phyloP scores from a whole-genome alignment of 164 flowering plant genomes.

The Protea cynaroides region DNA sequence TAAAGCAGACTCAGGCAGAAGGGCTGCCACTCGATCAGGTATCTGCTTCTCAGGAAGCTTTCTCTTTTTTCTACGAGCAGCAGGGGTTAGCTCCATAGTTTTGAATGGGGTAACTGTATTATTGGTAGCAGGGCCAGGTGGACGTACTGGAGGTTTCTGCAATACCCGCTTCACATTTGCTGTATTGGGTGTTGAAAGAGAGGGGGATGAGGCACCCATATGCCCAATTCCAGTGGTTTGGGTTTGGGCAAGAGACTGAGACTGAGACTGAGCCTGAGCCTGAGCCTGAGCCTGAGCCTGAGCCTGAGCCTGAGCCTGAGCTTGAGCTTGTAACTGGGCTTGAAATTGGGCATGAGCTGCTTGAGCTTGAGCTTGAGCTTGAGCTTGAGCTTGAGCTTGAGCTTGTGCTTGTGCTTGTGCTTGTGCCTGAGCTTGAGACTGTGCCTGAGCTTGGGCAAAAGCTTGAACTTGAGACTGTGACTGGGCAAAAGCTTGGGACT shows the following conservation, averaged over 20 bases:
- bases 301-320: conserved; percentile 26
- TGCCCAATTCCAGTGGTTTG: conserved; percentile 27
- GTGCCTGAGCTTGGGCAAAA: conserved; percentile 14
- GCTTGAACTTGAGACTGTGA: conserved; percentile 22
- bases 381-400: conserved; percentile 25
- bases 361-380: conserved; percentile 26
- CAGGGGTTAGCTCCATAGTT: conserved; percentile 80
- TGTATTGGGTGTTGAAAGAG: conserved; percentile 39
- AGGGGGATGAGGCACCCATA: conserved; percentile 38
- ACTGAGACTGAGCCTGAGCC: conserved; percentile 23
- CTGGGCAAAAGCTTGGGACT: conserved; percentile 23
- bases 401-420: conserved; percentile 23
- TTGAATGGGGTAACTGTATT: conserved; percentile 44
- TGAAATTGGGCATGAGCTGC: conserved; percentile 30
- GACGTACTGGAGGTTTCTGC: conserved; percentile 70
- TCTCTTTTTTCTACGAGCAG: conserved; percentile 64
- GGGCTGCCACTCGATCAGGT: conserved; percentile 68
- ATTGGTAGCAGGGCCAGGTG: conserved; percentile 41
- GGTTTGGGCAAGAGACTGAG: conserved; percentile 26
- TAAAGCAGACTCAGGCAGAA: conserved; percentile 73
- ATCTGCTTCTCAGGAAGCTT: conserved; percentile 61
- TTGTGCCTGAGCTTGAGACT: conserved; percentile 23
- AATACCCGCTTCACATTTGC: conserved; percentile 43
- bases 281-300: conserved; percentile 24
- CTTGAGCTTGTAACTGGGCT: conserved; percentile 25